These are phyloP conservation scores for Cystobasidiaceae sp. DNA, from an alignment of 1,284 basidiomycete genomes.

Conservation along the genomic window DNA sequence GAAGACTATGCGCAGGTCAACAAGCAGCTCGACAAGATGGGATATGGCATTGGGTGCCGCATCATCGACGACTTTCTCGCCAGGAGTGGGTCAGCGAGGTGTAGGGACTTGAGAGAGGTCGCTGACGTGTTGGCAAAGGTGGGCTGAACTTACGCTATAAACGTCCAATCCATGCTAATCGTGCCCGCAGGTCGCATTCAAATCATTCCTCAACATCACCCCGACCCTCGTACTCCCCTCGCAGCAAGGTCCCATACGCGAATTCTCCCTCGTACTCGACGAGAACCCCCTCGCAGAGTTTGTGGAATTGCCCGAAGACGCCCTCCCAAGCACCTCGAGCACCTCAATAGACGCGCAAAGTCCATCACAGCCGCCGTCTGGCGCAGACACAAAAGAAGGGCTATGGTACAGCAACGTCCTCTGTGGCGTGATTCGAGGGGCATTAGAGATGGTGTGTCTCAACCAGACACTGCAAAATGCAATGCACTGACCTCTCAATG, in stretches of 20 bases:
- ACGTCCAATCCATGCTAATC: not conserved
- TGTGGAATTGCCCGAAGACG: constrained; percentile 92
- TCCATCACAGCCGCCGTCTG: not conserved
- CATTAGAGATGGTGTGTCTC: constrained; percentile 82
- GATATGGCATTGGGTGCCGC: constrained; percentile 94
- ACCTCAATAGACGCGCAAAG: not conserved
- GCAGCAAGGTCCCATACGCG: constrained; percentile 46
- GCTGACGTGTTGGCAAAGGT: constrained; percentile 91
- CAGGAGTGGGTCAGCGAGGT: constrained; percentile 74
- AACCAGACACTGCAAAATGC: not conserved
- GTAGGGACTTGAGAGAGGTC: constrained; percentile 84
- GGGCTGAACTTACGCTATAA: constrained; percentile 29
- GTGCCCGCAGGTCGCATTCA: constrained; percentile 86
- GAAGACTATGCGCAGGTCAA: constrained; percentile 87
- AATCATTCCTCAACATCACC: constrained; percentile 90
- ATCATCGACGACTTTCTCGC: constrained; percentile 98
- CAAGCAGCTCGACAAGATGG: constrained; percentile 64
- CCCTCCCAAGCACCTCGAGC: constrained; percentile 47
- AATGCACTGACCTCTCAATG: not conserved
- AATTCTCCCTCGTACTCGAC: constrained; percentile 80
- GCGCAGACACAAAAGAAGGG: constrained; percentile 57
- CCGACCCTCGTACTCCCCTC: constrained; percentile 63
- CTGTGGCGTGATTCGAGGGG: constrained; percentile 86
- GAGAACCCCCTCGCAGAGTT: constrained; percentile 97
- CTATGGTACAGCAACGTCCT: constrained; percentile 96